Evolutionary conservation across 768 basidiomycete species (phyloP).

Genomic region (Multifurca ochricompacta): DNA sequence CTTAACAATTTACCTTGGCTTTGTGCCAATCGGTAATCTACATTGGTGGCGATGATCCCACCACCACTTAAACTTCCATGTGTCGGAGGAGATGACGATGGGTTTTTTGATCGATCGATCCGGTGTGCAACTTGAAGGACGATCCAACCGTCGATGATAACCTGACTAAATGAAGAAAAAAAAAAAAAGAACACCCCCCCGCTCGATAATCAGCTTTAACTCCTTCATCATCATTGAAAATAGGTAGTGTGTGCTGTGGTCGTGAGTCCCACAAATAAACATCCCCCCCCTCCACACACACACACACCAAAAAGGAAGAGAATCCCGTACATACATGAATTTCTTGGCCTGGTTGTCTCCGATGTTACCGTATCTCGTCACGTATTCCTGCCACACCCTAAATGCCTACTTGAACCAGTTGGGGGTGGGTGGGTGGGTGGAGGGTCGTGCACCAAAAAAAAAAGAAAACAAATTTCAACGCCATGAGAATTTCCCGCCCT

Average conservation of each 20-base stretch:
- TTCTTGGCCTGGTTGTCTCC: background rate
- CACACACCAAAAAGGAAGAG: background rate
- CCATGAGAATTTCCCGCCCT: background rate
- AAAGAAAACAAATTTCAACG: no score
- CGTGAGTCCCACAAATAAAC: no score
- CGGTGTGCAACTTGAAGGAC: background rate
- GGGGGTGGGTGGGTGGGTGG: no score
- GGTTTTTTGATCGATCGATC: no score
- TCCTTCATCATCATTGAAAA: no score
- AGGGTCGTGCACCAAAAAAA: no score
- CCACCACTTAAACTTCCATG: background rate
- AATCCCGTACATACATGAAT: background rate
- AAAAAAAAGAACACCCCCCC: no score
- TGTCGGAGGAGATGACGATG: no score
- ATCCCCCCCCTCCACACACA: no score
- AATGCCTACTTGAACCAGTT: background rate
- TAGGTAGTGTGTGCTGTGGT: no score
- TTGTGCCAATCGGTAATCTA: background rate
- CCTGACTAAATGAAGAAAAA: background rate
- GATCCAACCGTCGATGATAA: conserved; percentile 1
- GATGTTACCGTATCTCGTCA: background rate
- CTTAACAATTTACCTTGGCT: background rate
- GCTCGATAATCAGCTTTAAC: no score
- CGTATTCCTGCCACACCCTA: background rate
- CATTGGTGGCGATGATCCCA: background rate